Evolutionary conservation across 129 eudicot genomes (phyloP), one percentile per base, ranked within the genome.

Genomic region (Chrysanthemum seticuspe): DNA sequence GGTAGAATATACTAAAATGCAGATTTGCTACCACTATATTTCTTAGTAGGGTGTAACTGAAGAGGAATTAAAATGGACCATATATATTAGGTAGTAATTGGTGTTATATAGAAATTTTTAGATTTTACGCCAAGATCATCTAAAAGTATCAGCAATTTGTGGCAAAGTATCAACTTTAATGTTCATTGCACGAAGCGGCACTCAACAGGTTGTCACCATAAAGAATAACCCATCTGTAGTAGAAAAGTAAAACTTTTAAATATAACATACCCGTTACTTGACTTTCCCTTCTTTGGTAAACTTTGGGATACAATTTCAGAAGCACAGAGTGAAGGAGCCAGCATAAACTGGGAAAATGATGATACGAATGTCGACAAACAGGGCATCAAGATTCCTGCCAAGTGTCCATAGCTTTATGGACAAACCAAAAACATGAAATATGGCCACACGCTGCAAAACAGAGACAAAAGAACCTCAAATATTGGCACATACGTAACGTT

Each of bases 351-450:
- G 89, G 92, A 63, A 87, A 81, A 87, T 87, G 85, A 71, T 70
- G 66, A 76, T 72, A 87, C 0, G 81, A 67, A 21, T 74, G 74
- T 19, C 89, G 81, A 67, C 92, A 84, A 58, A 87, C 81, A 11
- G 85, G 85, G 80, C 92, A 84, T 49, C 68, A 85, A 44, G 92
- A 87, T 61, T 81, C 83, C 56, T 70, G 83, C 68, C 78, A 52
- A 45, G 14, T 0, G 63, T 81, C 79, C 92, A 87, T 87, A 6
- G 85, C 79, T 67, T 70, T 65, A 52, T 60, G 79, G 57, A 81
- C 84, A 15, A 89, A 87, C 92, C 92, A 87, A 76, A 87, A 87
- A 70, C 92, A 87, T 25, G 87, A 82, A n/a, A 87, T 74, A 73
- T 87, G 89, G n/a, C 92, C 92, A 72, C 92, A 84, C 14, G 87